A percentile compares a stretch with the other conserved stretches of the same genome.
These are phyloP conservation scores for Boletus huronensis DNA, from an alignment of 768 basidiomycete genomes.

Conservation along the genomic window DNA sequence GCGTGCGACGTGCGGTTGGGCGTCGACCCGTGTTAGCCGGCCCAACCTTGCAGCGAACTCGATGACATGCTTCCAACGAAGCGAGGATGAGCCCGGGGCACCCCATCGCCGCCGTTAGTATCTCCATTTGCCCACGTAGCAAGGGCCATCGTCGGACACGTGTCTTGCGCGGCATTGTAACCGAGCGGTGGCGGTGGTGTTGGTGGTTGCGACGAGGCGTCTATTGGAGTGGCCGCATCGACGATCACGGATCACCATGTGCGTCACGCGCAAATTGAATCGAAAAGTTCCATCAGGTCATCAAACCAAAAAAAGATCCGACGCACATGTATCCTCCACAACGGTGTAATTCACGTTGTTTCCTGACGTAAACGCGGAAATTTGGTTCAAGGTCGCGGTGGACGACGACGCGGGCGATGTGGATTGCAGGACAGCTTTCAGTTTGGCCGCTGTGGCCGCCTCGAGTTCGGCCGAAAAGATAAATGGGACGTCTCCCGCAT, in stretches of 20 bases:
- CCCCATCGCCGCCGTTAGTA: slow-evolving; percentile 3
- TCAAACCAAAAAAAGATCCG: slow-evolving; percentile 10
- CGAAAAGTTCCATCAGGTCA: neutral
- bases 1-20: neutral
- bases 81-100: neutral
- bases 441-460: slow-evolving; percentile 28
- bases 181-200: slow-evolving; percentile 4
- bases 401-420: slow-evolving; percentile 7
- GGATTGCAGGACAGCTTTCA: slow-evolving; percentile 26
- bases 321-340: slow-evolving; percentile 29
- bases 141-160: neutral
- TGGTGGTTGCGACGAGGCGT: slow-evolving; percentile 4
- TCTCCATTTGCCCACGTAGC: neutral
- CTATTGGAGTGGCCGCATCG: slow-evolving; percentile 2
- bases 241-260: slow-evolving; percentile 4
- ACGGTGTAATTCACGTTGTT: slow-evolving; percentile 12
- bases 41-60: slow-evolving; percentile 31
- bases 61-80: slow-evolving; percentile 22
- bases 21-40: slow-evolving; percentile 13
- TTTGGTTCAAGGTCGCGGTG: slow-evolving; percentile 1
- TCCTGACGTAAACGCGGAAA: slow-evolving; percentile 22
- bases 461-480: slow-evolving; percentile 32
- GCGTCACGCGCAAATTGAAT: neutral
- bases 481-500: slow-evolving; percentile 31
- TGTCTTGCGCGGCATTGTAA: slow-evolving; percentile 11